Evolutionary conservation across 345 rosid species (phyloP).

Genomic region (Anacardium occidentale): DNA sequence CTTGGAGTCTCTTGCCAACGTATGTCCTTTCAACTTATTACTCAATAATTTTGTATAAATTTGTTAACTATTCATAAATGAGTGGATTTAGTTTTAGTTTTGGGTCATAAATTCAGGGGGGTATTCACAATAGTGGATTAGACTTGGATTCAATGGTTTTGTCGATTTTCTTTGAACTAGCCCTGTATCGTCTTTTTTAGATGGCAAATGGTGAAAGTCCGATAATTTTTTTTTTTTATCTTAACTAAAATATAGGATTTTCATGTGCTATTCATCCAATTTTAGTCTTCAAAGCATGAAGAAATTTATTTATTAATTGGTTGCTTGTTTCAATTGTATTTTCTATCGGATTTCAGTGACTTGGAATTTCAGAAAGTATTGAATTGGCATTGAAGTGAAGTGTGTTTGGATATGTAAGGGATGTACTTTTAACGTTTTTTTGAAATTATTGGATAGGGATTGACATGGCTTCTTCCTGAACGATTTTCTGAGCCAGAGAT

Average conservation of each 20-base stretch:
- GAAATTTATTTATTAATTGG: background rate
- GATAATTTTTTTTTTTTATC: no score
- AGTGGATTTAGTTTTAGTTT: no score
- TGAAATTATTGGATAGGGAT: constrained; percentile 54
- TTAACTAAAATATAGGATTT: no score
- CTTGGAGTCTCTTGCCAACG: constrained; percentile 88
- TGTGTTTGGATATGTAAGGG: background rate
- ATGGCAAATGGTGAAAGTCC: no score
- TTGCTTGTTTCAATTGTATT: background rate
- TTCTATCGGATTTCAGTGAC: background rate
- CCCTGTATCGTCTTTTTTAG: no score
- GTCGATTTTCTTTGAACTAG: no score
- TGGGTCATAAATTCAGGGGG: background rate
- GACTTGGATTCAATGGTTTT: no score
- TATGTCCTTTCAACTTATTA: constrained; percentile 32
- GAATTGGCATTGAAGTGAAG: background rate
- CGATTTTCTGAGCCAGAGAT: constrained; percentile 88
- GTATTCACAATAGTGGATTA: background rate
- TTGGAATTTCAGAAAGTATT: constrained; percentile 15
- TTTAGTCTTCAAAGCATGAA: background rate
- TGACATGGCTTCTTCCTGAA: constrained; percentile 95
- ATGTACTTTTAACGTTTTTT: constrained; percentile 15
- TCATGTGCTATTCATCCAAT: background rate
- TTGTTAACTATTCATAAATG: background rate
- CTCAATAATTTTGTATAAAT: background rate